phyloP scores from a whole-genome alignment of 1,284 basidiomycete genomes.

The Takashimella koratensis region DNA sequence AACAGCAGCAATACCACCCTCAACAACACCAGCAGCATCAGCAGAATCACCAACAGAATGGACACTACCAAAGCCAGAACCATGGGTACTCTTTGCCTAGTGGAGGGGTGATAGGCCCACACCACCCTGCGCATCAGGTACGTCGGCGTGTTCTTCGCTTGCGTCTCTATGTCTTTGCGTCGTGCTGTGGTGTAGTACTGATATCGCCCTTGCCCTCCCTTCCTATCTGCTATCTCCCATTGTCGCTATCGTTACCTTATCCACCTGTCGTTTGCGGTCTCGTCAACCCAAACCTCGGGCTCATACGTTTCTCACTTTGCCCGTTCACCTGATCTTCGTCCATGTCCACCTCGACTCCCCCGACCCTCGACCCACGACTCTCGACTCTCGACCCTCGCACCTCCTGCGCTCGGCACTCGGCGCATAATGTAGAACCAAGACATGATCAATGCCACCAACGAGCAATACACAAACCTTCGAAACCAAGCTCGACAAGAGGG shows the following conservation, averaged over 20 bases:
- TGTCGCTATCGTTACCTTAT: too few relatives aligned
- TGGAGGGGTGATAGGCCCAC: conserved; percentile 29
- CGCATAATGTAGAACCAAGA: conserved; percentile 58
- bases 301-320: too few relatives aligned
- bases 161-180: not conserved
- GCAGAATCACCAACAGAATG: conserved; percentile 10
- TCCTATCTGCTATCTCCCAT: too few relatives aligned
- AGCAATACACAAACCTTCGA: conserved; percentile 65
- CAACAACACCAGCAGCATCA: conserved; percentile 20
- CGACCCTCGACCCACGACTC: too few relatives aligned
- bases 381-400: too few relatives aligned
- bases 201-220: too few relatives aligned
- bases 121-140: conserved; percentile 50
- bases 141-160: conserved; percentile 9
- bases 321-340: too few relatives aligned
- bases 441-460: conserved; percentile 50
- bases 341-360: too few relatives aligned
- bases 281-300: too few relatives aligned
- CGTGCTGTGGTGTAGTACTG: too few relatives aligned
- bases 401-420: not conserved
- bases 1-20: conserved; percentile 11
- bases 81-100: conserved; percentile 19
- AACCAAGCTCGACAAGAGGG: conserved; percentile 70
- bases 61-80: conserved; percentile 11
- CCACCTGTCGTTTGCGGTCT: too few relatives aligned